phyloP scores from a whole-genome alignment of 2,329 filamentous ascomycete genomes.

The Clarireedia monteithiana region DNA sequence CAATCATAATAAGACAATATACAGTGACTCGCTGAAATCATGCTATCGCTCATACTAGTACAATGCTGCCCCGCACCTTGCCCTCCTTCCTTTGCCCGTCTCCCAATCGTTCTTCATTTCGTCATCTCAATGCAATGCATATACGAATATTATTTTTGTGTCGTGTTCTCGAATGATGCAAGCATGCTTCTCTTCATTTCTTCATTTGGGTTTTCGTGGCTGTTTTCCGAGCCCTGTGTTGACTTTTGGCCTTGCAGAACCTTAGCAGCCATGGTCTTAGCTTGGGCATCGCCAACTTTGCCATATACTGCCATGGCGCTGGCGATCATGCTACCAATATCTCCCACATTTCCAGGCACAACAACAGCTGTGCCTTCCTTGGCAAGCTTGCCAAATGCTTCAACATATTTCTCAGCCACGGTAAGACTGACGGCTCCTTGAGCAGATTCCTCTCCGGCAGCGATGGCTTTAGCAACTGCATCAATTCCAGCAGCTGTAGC shows the following conservation, averaged over 20 bases:
- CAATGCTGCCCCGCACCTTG: constrained; percentile 1
- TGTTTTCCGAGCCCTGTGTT: constrained; percentile 19
- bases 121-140: not conserved
- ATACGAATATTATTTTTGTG: constrained; percentile 25
- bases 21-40: not conserved
- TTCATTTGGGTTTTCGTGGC: constrained; percentile 29
- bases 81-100: not conserved
- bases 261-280: constrained; percentile 54
- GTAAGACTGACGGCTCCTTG: constrained; percentile 78
- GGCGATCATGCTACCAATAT: constrained; percentile 94
- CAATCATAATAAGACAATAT: not conserved
- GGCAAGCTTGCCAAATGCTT: constrained; percentile 84
- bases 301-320: constrained; percentile 93
- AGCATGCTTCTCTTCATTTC: constrained; percentile 40
- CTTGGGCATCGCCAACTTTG: constrained; percentile 78
- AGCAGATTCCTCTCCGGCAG: constrained; percentile 64
- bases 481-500: constrained; percentile 88
- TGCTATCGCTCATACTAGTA: constrained; percentile 3
- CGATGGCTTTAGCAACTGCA: constrained; percentile 70
- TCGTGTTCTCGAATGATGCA: constrained; percentile 38
- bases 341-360: constrained; percentile 92
- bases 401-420: constrained; percentile 96
- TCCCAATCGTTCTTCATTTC: not conserved
- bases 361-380: constrained; percentile 94
- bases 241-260: constrained; percentile 34